These are phyloP conservation scores for Plectosphaerella cucumerina DNA, from an alignment of 2,329 filamentous ascomycete genomes.

Conservation along the genomic window DNA sequence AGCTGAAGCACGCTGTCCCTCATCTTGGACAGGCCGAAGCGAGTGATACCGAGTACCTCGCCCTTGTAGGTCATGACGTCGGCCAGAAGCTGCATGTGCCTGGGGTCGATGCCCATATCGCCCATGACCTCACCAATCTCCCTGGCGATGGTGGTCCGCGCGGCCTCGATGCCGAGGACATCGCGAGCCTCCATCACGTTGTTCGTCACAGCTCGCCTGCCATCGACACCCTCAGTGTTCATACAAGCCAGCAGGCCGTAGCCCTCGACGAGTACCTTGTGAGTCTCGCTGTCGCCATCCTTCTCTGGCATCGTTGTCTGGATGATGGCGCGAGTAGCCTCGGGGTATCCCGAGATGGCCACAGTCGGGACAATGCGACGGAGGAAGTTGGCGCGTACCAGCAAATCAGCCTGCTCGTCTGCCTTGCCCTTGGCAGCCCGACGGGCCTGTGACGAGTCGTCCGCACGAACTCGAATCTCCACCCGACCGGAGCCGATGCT, in stretches of 20 bases:
- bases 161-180: constrained; percentile 92
- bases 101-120: constrained; percentile 91
- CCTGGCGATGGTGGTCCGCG: constrained; percentile 78
- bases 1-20: constrained; percentile 89
- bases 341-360: constrained; percentile 85
- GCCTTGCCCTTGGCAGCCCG: constrained; percentile 42
- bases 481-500: constrained; percentile 60
- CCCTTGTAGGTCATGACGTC: constrained; percentile 99
- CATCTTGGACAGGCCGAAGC: constrained; percentile 96
- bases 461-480: constrained; percentile 65
- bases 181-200: constrained; percentile 85
- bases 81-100: constrained; percentile 94
- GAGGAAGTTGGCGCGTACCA: constrained; percentile 78
- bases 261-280: constrained; percentile 84
- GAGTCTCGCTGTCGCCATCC: constrained; percentile 43
- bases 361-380: constrained; percentile 78
- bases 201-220: constrained; percentile 71
- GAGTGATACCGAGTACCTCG: constrained; percentile 91
- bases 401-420: constrained; percentile 43
- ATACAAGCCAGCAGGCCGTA: constrained; percentile 88
- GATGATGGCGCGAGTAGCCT: constrained; percentile 83
- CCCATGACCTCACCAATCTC: constrained; percentile 91
- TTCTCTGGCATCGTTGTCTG: constrained; percentile 59
- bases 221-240: constrained; percentile 87
- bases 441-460: constrained; percentile 43